These are phyloP conservation scores for Cutaneotrichosporon daszewskae DNA, from an alignment of 1,284 basidiomycete genomes.

Conservation along the genomic window DNA sequence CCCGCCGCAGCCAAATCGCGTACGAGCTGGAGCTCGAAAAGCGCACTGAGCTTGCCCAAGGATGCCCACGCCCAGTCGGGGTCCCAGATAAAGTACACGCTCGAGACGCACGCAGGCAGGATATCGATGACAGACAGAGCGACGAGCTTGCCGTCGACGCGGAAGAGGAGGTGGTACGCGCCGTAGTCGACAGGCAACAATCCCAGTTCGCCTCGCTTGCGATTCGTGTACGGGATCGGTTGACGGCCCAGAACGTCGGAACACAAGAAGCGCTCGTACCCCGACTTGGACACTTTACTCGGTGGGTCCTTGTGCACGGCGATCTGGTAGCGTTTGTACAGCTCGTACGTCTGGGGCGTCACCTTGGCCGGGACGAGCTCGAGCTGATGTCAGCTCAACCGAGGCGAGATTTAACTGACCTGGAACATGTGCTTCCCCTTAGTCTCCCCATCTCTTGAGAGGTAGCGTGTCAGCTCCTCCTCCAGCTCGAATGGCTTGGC, in stretches of 20 bases:
- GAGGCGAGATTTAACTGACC: constrained; percentile 12
- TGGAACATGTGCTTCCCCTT: constrained; percentile 26
- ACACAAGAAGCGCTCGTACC: constrained; percentile 74
- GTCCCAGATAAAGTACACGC: constrained; percentile 94
- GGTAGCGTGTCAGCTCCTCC: constrained; percentile 27
- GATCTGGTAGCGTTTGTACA: constrained; percentile 71
- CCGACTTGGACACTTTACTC: constrained; percentile 50
- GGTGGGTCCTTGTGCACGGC: constrained; percentile 65
- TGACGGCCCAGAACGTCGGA: no score
- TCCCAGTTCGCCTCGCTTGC: no score
- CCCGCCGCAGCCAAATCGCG: constrained; percentile 70
- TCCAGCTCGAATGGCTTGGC: constrained; percentile 32
- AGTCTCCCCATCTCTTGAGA: background rate
- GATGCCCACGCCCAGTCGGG: constrained; percentile 60
- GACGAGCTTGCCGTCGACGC: constrained; percentile 71
- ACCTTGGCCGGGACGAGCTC: constrained; percentile 67
- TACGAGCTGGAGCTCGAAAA: constrained; percentile 69
- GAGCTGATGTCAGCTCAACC: constrained; percentile 38
- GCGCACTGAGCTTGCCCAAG: constrained; percentile 82
- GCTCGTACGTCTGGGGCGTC: constrained; percentile 69
- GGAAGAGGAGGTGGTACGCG: constrained; percentile 78
- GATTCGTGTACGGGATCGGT: no score
- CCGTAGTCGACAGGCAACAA: constrained; percentile 73
- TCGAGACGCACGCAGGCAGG: constrained; percentile 80
- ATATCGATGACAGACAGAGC: constrained; percentile 89